Percentiles rank a stretch among this genome's conserved stretches.
Evolutionary conservation across 495 filamentous ascomycete genomes (phyloP).

Genomic region (Pseudoneurospora amorphoporcata): DNA sequence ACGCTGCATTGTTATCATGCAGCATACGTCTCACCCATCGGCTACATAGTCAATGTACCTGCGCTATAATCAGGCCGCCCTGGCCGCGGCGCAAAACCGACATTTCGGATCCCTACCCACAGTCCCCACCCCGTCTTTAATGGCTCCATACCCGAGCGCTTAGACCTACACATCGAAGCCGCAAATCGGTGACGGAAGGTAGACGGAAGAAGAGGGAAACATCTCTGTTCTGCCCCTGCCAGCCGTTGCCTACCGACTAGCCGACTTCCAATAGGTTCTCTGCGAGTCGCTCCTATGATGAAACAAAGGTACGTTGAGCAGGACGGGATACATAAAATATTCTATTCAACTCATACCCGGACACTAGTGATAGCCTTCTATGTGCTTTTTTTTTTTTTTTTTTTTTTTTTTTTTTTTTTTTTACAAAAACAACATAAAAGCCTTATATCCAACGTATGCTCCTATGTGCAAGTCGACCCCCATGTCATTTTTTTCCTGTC

Average conservation of each 20-base stretch:
- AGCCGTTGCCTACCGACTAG: background rate
- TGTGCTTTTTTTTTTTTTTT: no score
- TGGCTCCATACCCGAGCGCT: background rate
- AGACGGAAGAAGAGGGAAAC: background rate
- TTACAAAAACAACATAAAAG: background rate
- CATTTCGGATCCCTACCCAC: background rate
- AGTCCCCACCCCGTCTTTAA: background rate
- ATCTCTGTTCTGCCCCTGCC: background rate
- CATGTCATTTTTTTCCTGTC: background rate
- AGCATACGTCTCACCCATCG: background rate
- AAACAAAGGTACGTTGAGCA: background rate
- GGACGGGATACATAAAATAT: background rate
- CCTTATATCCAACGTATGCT: background rate
- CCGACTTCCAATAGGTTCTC: background rate
- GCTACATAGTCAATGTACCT: background rate
- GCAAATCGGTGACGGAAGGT: background rate
- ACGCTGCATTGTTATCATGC: background rate
- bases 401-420: no score
- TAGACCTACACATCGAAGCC: background rate
- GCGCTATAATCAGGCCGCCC: background rate
- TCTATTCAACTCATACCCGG: background rate
- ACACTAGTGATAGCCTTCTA: background rate
- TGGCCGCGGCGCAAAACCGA: background rate
- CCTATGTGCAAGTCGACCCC: background rate
- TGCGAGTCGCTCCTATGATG: background rate